A percentile compares a stretch with the other conserved stretches of the same genome.
These are phyloP conservation scores for Caryopteris hybrid DNA, from an alignment of 305 asterid genomes.

Conservation along the genomic window DNA sequence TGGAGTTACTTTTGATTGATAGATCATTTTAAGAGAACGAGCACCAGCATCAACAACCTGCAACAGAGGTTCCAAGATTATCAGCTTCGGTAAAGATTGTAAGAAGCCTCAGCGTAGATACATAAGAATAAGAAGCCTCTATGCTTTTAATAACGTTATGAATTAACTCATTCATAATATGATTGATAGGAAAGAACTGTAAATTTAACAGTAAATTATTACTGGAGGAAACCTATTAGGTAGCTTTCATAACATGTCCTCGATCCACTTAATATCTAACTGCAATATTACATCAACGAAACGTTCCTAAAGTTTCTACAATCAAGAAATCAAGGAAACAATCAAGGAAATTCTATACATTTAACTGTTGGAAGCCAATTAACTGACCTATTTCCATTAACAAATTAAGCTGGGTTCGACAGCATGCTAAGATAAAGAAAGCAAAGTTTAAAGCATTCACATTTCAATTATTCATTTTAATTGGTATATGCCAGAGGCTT, in stretches of 20 bases:
- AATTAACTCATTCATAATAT: background rate
- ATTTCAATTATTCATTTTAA: background rate
- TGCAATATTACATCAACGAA: background rate
- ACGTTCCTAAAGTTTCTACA: background rate
- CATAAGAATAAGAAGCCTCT: background rate
- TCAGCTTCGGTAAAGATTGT: slow-evolving; percentile 10
- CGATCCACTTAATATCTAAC: background rate
- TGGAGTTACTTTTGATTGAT: slow-evolving; percentile 84
- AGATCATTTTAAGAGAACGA: slow-evolving; percentile 86
- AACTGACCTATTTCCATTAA: background rate
- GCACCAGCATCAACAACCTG: slow-evolving; percentile 97
- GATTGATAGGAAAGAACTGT: background rate
- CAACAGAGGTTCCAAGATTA: slow-evolving; percentile 22
- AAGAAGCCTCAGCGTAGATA: background rate
- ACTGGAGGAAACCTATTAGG: background rate
- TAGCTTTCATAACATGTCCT: background rate
- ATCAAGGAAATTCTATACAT: background rate
- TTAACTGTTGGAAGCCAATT: background rate
- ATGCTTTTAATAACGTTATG: background rate
- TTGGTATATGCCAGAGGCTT: background rate
- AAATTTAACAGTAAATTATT: background rate
- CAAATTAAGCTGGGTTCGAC: background rate
- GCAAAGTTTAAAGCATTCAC: background rate
- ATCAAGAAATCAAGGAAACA: background rate
- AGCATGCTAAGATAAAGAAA: background rate